Evolutionary conservation across 345 rosid genomes (phyloP).

Genomic region (Corchorus capsularis): DNA sequence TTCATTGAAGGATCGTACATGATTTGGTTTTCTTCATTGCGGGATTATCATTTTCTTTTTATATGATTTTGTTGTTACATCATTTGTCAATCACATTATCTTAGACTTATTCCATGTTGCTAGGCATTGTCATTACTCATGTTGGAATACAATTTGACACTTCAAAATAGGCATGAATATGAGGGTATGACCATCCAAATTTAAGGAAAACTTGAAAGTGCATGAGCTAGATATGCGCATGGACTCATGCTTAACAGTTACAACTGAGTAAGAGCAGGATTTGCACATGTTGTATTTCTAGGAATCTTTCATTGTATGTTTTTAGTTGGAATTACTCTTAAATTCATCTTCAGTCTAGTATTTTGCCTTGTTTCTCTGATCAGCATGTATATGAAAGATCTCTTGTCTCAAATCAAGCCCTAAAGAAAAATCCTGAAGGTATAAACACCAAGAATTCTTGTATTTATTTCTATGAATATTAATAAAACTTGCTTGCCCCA

Average conservation of each 20-base stretch:
- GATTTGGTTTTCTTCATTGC: not conserved
- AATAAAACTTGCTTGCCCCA: not conserved
- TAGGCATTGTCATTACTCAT: not conserved
- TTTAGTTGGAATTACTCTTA: not conserved
- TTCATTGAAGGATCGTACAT: not conserved
- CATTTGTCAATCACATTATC: not conserved
- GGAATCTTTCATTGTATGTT: not conserved
- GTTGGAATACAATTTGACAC: not conserved
- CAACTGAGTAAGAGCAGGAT: not conserved
- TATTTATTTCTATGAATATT: not conserved
- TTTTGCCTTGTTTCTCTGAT: not conserved
- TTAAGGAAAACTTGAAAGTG: constrained; percentile 1
- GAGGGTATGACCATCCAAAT: not conserved
- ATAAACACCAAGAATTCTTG: not conserved
- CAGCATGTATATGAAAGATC: not conserved
- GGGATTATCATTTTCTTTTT: not conserved
- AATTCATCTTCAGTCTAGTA: not conserved
- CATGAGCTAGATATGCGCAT: not conserved
- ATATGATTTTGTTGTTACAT: not conserved
- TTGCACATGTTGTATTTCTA: not conserved
- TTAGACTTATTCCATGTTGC: not conserved
- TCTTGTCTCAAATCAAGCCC: not conserved
- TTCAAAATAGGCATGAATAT: not conserved
- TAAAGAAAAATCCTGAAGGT: not conserved
- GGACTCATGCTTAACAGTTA: not conserved